Percentiles rank a stretch among this genome's conserved stretches.
Evolutionary conservation across 495 filamentous ascomycete genomes (phyloP).

Genomic region (Podospora bellae-mahoneyi): DNA sequence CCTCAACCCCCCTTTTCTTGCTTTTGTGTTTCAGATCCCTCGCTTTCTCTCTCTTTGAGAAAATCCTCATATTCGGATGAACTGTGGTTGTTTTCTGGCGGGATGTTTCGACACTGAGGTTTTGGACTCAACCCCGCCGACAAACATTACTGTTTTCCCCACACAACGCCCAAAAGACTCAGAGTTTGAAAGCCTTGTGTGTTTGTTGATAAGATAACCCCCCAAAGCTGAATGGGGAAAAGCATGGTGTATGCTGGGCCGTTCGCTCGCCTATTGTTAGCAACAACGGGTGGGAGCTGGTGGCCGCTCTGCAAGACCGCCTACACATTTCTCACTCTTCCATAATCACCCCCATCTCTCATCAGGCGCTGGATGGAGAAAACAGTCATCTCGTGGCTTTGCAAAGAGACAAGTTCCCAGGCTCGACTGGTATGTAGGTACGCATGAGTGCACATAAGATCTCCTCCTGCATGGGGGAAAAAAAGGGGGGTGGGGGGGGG

Average conservation of each 20-base stretch:
- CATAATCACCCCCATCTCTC: background rate
- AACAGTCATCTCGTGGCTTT: background rate
- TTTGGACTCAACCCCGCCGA: no score
- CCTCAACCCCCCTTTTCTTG: background rate
- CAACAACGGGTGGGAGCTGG: background rate
- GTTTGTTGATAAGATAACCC: background rate
- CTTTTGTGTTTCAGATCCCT: background rate
- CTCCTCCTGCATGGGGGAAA: background rate
- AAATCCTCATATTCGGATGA: background rate
- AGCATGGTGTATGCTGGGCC: background rate
- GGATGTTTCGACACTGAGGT: background rate
- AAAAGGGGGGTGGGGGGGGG: background rate
- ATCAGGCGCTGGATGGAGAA: background rate
- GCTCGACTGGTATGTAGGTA: background rate
- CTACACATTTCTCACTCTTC: background rate
- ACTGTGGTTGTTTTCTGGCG: background rate
- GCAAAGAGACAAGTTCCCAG: background rate
- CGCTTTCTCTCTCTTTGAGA: background rate
- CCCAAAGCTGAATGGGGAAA: background rate
- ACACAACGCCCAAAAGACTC: background rate
- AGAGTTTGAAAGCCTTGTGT: background rate
- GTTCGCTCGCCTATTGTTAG: background rate
- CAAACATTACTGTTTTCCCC: background rate
- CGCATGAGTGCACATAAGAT: background rate
- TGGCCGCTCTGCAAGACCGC: background rate